phyloP scores from a whole-genome alignment of 2,329 filamentous ascomycete species.

The Penicillium concentricum region DNA sequence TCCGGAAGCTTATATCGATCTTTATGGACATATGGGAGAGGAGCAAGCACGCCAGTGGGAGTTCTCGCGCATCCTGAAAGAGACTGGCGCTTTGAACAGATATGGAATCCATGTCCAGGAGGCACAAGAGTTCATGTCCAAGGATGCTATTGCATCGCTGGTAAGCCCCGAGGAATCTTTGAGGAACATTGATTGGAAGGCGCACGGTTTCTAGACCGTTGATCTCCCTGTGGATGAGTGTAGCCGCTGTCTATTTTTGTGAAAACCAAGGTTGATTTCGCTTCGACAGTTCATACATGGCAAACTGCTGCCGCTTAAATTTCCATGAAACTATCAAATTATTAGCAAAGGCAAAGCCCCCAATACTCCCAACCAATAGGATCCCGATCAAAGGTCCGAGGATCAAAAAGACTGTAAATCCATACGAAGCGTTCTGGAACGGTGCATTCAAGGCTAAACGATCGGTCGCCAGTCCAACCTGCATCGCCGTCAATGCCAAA shows the following conservation, averaged over 20 bases:
- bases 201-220: background rate
- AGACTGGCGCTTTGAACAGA: no score
- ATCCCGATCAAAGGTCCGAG: slow-evolving; percentile 36
- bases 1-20: no score
- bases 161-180: no score
- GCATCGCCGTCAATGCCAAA: slow-evolving; percentile 35
- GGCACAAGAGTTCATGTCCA: no score
- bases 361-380: background rate
- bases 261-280: background rate
- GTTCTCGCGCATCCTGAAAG: no score
- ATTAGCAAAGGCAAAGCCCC: background rate
- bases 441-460: slow-evolving; percentile 24
- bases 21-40: no score
- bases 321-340: background rate
- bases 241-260: background rate
- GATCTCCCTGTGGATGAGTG: background rate
- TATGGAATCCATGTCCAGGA: no score
- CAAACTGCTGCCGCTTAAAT: background rate
- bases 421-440: slow-evolving; percentile 48
- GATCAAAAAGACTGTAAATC: slow-evolving; percentile 52
- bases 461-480: slow-evolving; percentile 31
- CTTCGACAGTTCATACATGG: background rate
- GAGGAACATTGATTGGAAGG: background rate
- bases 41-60: no score
- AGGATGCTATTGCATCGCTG: no score